These are phyloP conservation scores for Bipolaris cookei DNA, from an alignment of 2,329 filamentous ascomycete genomes.

Conservation along the genomic window DNA sequence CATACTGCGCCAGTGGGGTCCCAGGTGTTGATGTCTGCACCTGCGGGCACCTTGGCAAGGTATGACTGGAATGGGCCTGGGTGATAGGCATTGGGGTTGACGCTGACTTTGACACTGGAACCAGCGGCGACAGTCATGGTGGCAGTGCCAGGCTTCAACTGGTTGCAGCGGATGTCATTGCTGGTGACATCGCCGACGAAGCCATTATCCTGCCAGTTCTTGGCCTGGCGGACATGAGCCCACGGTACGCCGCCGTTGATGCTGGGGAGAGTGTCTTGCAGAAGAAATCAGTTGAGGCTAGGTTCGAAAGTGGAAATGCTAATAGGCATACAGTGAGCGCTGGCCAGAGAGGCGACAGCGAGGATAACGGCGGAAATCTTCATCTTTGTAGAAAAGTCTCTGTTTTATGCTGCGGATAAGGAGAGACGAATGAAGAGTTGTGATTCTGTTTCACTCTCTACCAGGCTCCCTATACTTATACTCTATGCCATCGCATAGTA, in stretches of 20 bases:
- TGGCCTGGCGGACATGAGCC: conserved; percentile 14
- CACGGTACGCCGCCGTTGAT: conserved; percentile 12
- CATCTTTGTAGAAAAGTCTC: conserved; percentile 1
- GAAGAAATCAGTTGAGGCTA: neutral
- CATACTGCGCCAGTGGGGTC: conserved; percentile 45
- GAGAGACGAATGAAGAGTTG: conserved; percentile 4
- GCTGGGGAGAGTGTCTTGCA: conserved; percentile 15
- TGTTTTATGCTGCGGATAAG: neutral
- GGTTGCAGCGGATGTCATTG: conserved; percentile 38
- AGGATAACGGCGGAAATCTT: conserved; percentile 6
- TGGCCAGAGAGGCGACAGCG: conserved; percentile 9
- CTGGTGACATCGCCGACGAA: conserved; percentile 24
- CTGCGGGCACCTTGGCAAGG: conserved; percentile 47
- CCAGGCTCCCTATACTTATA: conserved; percentile 6
- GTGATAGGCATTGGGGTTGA: conserved; percentile 34
- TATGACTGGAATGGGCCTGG: conserved; percentile 48
- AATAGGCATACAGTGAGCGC: conserved; percentile 11
- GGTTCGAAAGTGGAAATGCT: too few species aligned
- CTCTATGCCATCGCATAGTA: neutral
- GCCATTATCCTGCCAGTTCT: conserved; percentile 21
- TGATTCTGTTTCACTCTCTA: neutral
- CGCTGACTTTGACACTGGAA: conserved; percentile 41
- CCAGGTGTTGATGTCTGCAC: conserved; percentile 40
- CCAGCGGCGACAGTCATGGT: conserved; percentile 32
- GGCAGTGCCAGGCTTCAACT: conserved; percentile 21